Conservation (phyloP, 768 basidiomycete species). For the Xerocomellus intermedius region DNA sequence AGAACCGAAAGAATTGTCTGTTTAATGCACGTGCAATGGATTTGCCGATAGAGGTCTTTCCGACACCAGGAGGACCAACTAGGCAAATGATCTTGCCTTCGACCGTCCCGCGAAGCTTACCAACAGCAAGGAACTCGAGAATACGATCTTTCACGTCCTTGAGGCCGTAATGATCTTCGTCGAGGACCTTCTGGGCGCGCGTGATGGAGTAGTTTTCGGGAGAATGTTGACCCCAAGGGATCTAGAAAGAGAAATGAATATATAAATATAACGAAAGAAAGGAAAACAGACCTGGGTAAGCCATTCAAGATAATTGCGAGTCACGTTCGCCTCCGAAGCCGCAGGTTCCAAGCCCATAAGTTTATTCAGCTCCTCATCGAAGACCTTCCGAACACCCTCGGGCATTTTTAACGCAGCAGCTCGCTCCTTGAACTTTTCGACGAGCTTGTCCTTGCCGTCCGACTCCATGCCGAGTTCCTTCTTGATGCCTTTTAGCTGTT, state of each 20-base stretch:
- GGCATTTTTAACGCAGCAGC: conserved; percentile 86
- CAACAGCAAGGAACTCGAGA: conserved; percentile 93
- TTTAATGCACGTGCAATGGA: conserved; percentile 89
- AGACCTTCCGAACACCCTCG: conserved; percentile 84
- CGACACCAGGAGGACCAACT: conserved; percentile 95
- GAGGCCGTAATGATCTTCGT: conserved; percentile 93
- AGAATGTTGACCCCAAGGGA: conserved; percentile 96
- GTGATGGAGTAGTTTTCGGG: conserved; percentile 88
- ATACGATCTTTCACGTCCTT: conserved; percentile 92
- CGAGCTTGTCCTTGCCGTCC: conserved; percentile 91
- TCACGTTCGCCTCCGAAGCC: conserved; percentile 91
- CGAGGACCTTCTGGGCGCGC: conserved; percentile 80
- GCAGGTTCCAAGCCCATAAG: conserved; percentile 86
- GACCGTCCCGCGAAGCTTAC: conserved; percentile 90
- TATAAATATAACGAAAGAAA: neutral
- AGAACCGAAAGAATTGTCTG: conserved; percentile 94
- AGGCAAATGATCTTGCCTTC: conserved; percentile 98
- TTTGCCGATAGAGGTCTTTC: conserved; percentile 96
- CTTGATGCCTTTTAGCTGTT: conserved; percentile 95
- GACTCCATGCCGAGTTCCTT: conserved; percentile 95
- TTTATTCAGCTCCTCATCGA: conserved; percentile 94
- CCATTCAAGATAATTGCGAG: conserved; percentile 94
- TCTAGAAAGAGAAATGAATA: conserved; percentile 40
- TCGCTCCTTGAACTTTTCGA: conserved; percentile 88
- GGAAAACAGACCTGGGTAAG: conserved; percentile 61